These are phyloP conservation scores for Russula sp. DNA, from an alignment of 768 basidiomycete genomes.

Conservation along the genomic window DNA sequence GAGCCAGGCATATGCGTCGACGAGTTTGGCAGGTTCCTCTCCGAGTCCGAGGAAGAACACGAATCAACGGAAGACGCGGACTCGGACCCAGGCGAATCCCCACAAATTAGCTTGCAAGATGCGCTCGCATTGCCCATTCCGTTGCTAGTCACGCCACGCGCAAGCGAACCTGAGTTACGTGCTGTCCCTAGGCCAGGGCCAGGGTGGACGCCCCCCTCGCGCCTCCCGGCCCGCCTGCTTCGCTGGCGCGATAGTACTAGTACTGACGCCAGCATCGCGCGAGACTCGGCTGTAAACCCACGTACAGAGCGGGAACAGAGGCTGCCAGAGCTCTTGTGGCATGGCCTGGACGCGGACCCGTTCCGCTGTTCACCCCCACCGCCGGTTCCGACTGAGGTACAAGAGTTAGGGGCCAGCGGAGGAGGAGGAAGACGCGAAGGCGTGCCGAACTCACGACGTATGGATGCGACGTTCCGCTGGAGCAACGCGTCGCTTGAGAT, in stretches of 20 bases:
- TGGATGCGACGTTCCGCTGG: conserved; percentile 20
- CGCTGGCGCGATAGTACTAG: conserved; percentile 5
- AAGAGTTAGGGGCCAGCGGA: background rate
- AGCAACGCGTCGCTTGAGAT: conserved; percentile 15
- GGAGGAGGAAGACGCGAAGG: background rate
- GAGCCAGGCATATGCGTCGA: conserved; percentile 7
- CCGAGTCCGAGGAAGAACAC: conserved; percentile 7
- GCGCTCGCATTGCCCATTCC: conserved; percentile 22
- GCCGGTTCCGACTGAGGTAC: conserved; percentile 4
- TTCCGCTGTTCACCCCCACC: conserved; percentile 16
- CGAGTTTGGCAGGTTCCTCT: conserved; percentile 19
- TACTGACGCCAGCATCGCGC: background rate
- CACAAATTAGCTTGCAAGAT: conserved; percentile 12
- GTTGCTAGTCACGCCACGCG: conserved; percentile 13
- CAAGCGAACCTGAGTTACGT: conserved; percentile 4
- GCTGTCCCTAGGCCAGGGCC: background rate
- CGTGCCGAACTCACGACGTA: conserved; percentile 3
- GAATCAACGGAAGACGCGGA: background rate
- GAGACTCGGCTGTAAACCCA: background rate
- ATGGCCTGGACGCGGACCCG: conserved; percentile 17
- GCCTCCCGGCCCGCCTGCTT: conserved; percentile 7
- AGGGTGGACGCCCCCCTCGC: background rate
- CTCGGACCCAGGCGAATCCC: background rate
- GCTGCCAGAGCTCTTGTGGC: conserved; percentile 16
- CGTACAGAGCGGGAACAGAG: background rate